These are phyloP conservation scores for Microcos paniculata DNA, from an alignment of 345 rosid species.

Conservation along the genomic window DNA sequence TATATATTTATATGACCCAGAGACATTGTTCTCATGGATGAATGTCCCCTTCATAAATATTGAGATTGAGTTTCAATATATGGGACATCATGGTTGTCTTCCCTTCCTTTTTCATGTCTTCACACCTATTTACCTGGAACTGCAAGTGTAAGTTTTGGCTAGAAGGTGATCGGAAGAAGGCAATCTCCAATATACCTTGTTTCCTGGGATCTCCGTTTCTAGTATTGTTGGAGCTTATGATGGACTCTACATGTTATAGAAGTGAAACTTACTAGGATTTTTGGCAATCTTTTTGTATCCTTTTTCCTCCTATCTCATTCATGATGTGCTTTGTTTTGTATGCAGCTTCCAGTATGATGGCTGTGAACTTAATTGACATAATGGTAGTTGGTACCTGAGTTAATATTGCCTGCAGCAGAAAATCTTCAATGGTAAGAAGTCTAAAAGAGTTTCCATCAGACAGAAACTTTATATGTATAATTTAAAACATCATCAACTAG, in stretches of 20 bases:
- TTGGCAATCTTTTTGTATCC: background rate
- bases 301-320: background rate
- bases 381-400: background rate
- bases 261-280: background rate
- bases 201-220: background rate
- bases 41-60: background rate
- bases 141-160: background rate
- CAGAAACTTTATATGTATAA: background rate
- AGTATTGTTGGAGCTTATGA: background rate
- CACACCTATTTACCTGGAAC: background rate
- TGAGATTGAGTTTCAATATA: background rate
- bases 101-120: background rate
- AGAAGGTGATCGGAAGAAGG: background rate
- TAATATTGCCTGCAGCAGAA: slow-evolving; percentile 8
- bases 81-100: background rate
- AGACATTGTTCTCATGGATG: background rate
- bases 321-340: slow-evolving; percentile 10
- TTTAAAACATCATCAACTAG: background rate
- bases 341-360: slow-evolving; percentile 8
- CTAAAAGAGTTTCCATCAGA: background rate
- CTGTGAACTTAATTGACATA: background rate
- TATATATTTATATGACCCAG: background rate
- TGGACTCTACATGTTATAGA: background rate
- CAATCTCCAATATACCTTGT: background rate
- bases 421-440: slow-evolving; percentile 5